Percentiles rank a stretch among this genome's conserved stretches.
These are phyloP conservation scores for Aristolochia fimbriata DNA, from an alignment of 164 flowering plant genomes.

Conservation along the genomic window DNA sequence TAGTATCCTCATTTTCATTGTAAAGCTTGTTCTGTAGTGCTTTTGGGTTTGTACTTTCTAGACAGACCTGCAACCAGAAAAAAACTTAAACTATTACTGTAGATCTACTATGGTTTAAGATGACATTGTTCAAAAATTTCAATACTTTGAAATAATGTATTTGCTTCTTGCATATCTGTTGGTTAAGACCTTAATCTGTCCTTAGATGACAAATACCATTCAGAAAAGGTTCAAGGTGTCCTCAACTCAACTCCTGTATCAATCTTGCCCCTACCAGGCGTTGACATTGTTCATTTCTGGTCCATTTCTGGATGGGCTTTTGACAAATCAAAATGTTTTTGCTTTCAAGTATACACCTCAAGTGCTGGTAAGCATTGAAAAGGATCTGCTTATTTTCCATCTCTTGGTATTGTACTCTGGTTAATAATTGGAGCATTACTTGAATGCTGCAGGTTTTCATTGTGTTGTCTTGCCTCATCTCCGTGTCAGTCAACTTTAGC, in stretches of 20 bases:
- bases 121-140: not conserved
- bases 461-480: constrained; percentile 83
- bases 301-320: constrained; percentile 78
- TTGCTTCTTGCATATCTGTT: constrained; percentile 10
- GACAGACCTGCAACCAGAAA: too few relatives aligned
- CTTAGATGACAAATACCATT: constrained; percentile 92
- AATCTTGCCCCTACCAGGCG: constrained; percentile 90
- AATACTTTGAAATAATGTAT: not conserved
- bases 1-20: constrained; percentile 59
- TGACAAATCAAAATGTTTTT: constrained; percentile 78
- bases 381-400: not conserved
- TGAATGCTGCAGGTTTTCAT: constrained; percentile 66
- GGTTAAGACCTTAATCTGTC: constrained; percentile 33
- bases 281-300: constrained; percentile 61
- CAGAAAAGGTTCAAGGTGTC: constrained; percentile 93
- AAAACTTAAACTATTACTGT: too few relatives aligned
- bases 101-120: too few relatives aligned
- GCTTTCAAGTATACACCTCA: constrained; percentile 81
- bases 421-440: too few relatives aligned
- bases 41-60: too few relatives aligned
- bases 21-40: not conserved
- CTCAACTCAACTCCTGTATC: constrained; percentile 92
- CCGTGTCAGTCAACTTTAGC: constrained; percentile 95
- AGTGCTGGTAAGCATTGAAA: constrained; percentile 63
- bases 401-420: too few relatives aligned